These are phyloP conservation scores for Porogramme epimiltina DNA, from an alignment of 1,284 basidiomycete genomes.

Conservation along the genomic window DNA sequence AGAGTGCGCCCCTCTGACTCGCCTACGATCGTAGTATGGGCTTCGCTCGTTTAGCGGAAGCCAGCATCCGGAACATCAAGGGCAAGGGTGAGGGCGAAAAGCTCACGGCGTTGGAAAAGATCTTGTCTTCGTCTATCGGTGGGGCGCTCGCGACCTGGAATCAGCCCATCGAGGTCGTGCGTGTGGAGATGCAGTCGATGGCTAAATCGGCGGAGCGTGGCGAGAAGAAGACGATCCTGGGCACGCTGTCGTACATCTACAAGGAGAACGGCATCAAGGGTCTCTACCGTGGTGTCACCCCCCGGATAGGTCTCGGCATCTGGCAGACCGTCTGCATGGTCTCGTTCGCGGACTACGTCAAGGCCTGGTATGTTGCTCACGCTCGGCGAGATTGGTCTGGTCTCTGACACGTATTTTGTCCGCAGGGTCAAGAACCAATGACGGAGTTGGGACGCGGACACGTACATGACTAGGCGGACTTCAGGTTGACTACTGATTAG, in stretches of 20 bases:
- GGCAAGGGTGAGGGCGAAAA: slow-evolving; percentile 80
- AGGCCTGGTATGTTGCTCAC: slow-evolving; percentile 59
- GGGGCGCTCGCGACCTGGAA: slow-evolving; percentile 99
- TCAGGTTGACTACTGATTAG: slow-evolving; percentile 4
- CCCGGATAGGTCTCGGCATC: slow-evolving; percentile 93
- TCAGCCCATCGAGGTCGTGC: slow-evolving; percentile 97
- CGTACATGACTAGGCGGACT: slow-evolving; percentile 10
- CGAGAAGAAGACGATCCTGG: slow-evolving; percentile 88
- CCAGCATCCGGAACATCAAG: slow-evolving; percentile 72
- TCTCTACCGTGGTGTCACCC: slow-evolving; percentile 96
- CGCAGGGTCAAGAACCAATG: slow-evolving; percentile 37
- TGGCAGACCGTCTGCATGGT: slow-evolving; percentile 99
- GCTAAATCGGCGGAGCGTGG: slow-evolving; percentile 86
- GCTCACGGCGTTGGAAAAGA: slow-evolving; percentile 83
- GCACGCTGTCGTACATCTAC: slow-evolving; percentile 93
- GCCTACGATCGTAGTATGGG: slow-evolving; percentile 71
- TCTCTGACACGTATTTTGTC: background rate
- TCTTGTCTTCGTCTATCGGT: slow-evolving; percentile 87
- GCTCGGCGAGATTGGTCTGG: background rate
- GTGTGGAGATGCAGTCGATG: slow-evolving; percentile 99
- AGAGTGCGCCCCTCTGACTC: background rate
- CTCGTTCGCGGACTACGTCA: slow-evolving; percentile 94
- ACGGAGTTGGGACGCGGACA: background rate
- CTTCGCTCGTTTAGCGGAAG: slow-evolving; percentile 93
- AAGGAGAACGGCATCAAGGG: slow-evolving; percentile 96